Evolutionary conservation across 176 grass and related monocot genomes (phyloP), one percentile per base, ranked within the genome.

Genomic region (Aegilops bicornis): DNA sequence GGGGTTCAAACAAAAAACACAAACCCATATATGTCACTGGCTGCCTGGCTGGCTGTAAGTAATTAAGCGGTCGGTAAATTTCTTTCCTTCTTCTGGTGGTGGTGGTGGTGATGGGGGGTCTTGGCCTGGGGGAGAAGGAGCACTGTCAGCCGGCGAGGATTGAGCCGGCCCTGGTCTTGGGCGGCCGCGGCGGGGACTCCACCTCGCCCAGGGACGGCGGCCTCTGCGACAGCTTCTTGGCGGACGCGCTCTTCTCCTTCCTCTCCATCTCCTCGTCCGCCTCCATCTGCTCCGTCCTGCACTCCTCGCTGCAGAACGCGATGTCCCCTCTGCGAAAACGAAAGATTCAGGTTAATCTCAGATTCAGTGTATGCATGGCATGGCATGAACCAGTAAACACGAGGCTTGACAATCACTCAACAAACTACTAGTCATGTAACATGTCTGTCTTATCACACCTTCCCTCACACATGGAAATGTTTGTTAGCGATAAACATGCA

Each of bases 281-380:
- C 4, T 94, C 89, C 32, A 94, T 94, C 89, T 94, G 92, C 80
- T 91, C 92, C 60, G 32, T 83, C 92, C 92, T 77, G 80, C 92
- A 94, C 70, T 89, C 89, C 87, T 91, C 89, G 77, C 87, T 91
- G 78, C 92, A 94, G 81, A 94, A 94, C 19, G 92, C 89, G 36
- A 86, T 89, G 84, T 91, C 89, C 47, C 92, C 92, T 74, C 92
- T 94, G 89, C 87, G 11, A 17, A 27, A 29, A 29, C 56, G 42
- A 47, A 64, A 67, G 3, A 20, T 12, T 16, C 16, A 74, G 24
- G 69, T 40, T 47, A 74, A 13, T 40, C 24, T 1, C 29, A 64
- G 30, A 27, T 27, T 15, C 29, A 10, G 20, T 64, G 5, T 7
- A 67, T 70, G 80, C 19, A 52, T 23, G 80, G n/a, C n/a, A n/a